A percentile compares a stretch with the other conserved stretches of the same genome.
These are phyloP conservation scores for Discostella stelligeroides DNA, from an alignment of 108 stramenopile genomes.

Conservation along the genomic window DNA sequence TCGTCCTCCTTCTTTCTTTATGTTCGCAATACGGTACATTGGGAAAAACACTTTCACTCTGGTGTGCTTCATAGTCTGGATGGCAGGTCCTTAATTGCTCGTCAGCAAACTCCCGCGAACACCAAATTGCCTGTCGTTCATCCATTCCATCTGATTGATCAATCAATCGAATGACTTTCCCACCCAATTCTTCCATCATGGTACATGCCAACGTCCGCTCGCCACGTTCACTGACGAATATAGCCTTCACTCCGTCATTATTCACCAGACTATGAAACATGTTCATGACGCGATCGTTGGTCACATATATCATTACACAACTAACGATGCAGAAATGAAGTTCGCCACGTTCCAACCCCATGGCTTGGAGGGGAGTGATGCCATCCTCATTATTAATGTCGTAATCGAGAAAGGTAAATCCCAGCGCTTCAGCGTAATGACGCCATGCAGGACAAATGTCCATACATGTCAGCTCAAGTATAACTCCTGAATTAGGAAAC, in stretches of 20 bases:
- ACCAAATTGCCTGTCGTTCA: slow-evolving; percentile 26
- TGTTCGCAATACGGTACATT: slow-evolving; percentile 32
- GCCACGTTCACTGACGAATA: slow-evolving; percentile 30
- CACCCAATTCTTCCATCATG: slow-evolving; percentile 25
- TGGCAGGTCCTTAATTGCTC: not conserved
- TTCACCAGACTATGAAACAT: slow-evolving; percentile 16
- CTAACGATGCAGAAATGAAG: slow-evolving; percentile 23
- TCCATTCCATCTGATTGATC: slow-evolving; percentile 17
- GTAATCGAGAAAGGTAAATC: slow-evolving; percentile 24
- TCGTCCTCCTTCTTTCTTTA: slow-evolving; percentile 1
- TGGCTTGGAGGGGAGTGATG: slow-evolving; percentile 2
- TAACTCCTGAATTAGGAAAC: not conserved
- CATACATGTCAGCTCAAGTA: slow-evolving; percentile 11
- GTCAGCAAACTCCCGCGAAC: slow-evolving; percentile 8
- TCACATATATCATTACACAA: slow-evolving; percentile 31
- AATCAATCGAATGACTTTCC: slow-evolving; percentile 18
- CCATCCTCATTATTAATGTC: slow-evolving; percentile 18
- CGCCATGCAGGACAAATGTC: slow-evolving; percentile 28
- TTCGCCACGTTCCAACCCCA: slow-evolving; percentile 14
- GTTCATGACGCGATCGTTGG: slow-evolving; percentile 20
- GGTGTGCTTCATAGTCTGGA: slow-evolving; percentile 13
- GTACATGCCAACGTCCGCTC: slow-evolving; percentile 10
- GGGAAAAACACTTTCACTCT: slow-evolving; percentile 22
- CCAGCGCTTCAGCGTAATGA: slow-evolving; percentile 15
- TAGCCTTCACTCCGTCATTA: not conserved